Conservation (phyloP, 331 rosid genomes). For the Spiraea crenata region DNA sequence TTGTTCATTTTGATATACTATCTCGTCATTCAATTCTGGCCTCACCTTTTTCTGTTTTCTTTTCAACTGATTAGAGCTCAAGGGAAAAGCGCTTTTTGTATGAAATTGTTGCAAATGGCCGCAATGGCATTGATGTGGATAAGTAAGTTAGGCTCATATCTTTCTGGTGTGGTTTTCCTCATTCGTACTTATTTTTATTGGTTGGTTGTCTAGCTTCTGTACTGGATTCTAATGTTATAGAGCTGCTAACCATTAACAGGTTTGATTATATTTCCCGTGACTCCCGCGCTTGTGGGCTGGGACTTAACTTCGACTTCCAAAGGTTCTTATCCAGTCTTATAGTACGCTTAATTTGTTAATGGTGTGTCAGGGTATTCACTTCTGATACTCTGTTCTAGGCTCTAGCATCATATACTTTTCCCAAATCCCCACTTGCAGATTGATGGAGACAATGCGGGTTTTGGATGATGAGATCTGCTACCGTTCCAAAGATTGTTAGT, state of each 20-base stretch:
- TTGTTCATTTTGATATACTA: not conserved
- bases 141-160: slow-evolving; percentile 46
- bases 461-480: slow-evolving; percentile 91
- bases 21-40: not conserved
- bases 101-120: slow-evolving; percentile 97
- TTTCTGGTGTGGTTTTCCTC: slow-evolving; percentile 8
- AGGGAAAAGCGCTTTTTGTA: slow-evolving; percentile 76
- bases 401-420: slow-evolving; percentile 17
- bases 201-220: slow-evolving; percentile 12
- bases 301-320: slow-evolving; percentile 80
- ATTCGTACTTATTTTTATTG: slow-evolving; percentile 19
- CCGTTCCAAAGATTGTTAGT: slow-evolving; percentile 83
- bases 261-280: slow-evolving; percentile 93
- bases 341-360: slow-evolving; percentile 7
- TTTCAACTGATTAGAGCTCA: slow-evolving; percentile 47
- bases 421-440: slow-evolving; percentile 40
- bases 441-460: slow-evolving; percentile 88
- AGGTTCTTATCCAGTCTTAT: slow-evolving; percentile 48
- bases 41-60: not conserved
- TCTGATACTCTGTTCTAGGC: slow-evolving; percentile 14
- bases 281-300: slow-evolving; percentile 88
- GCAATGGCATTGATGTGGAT: slow-evolving; percentile 98
- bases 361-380: not conserved
- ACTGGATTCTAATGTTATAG: slow-evolving; percentile 22
- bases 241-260: slow-evolving; percentile 47